Conservation (phyloP, 768 basidiomycete species). For the Termitomyces sp. region DNA sequence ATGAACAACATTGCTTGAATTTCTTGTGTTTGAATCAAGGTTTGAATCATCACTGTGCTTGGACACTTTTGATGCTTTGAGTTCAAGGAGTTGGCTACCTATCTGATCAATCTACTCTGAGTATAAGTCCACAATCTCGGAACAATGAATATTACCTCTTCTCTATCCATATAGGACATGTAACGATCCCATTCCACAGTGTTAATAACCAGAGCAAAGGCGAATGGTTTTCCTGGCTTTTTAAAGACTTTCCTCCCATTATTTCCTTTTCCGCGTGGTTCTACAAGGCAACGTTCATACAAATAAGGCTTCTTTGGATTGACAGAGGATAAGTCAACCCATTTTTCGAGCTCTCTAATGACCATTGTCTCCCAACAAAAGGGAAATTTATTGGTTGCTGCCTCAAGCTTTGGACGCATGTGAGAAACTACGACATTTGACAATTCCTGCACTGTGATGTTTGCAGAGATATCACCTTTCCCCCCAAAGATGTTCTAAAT, state of each 20-base stretch:
- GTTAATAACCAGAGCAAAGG: not conserved
- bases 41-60: not conserved
- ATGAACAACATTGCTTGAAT: not conserved
- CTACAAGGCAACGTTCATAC: not conserved
- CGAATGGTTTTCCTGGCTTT: not conserved
- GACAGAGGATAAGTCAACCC: not conserved
- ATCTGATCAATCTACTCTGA: too few species aligned
- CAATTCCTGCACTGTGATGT: not conserved
- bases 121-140: too few species aligned
- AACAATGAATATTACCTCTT: not conserved
- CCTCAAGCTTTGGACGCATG: not conserved
- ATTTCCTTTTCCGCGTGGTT: not conserved
- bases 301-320: not conserved
- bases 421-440: not conserved
- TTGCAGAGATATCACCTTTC: not conserved
- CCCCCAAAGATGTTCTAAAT: constrained; percentile 1
- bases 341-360: not conserved
- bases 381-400: not conserved
- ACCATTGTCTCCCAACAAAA: not conserved
- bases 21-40: not conserved
- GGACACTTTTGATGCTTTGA: not conserved
- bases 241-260: not conserved
- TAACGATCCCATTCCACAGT: not conserved
- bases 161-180: not conserved
- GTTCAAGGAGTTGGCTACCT: not conserved